phyloP scores from a whole-genome alignment of 192 early-diverging fungal species.

The Coemansia nantahalensis region DNA sequence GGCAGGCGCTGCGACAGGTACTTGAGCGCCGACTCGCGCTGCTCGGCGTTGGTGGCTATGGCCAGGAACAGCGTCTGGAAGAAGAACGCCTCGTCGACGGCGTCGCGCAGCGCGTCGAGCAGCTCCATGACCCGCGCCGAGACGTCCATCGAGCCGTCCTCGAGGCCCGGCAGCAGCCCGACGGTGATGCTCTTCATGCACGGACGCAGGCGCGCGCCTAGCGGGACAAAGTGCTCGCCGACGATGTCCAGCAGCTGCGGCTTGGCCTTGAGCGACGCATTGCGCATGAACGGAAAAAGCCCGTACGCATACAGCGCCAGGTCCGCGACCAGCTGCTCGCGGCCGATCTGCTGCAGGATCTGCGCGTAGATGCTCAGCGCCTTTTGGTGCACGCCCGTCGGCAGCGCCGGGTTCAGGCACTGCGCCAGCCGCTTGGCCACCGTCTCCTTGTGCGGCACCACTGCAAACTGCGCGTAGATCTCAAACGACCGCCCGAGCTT shows the following conservation, averaged over 20 bases:
- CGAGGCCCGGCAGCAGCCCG: slow-evolving; percentile 78
- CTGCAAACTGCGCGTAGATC: slow-evolving; percentile 67
- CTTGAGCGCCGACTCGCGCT: slow-evolving; percentile 71
- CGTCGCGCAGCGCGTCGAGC: slow-evolving; percentile 63
- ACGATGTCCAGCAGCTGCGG: slow-evolving; percentile 79
- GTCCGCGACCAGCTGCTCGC: slow-evolving; percentile 74
- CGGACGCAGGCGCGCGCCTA: slow-evolving; percentile 67
- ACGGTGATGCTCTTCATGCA: slow-evolving; percentile 77
- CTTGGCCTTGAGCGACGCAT: slow-evolving; percentile 79
- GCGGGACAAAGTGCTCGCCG: slow-evolving; percentile 70
- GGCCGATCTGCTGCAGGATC: slow-evolving; percentile 68
- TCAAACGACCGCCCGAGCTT: slow-evolving; percentile 82
- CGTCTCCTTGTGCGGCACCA: slow-evolving; percentile 79
- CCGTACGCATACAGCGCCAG: slow-evolving; percentile 85
- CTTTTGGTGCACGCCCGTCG: slow-evolving; percentile 94
- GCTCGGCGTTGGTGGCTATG: slow-evolving; percentile 65
- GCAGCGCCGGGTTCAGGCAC: slow-evolving; percentile 91
- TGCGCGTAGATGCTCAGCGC: slow-evolving; percentile 82
- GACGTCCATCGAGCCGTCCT: slow-evolving; percentile 86
- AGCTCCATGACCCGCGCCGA: slow-evolving; percentile 68
- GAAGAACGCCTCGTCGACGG: slow-evolving; percentile 74
- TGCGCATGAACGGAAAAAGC: slow-evolving; percentile 86
- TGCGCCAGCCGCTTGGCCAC: slow-evolving; percentile 92
- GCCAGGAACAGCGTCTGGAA: slow-evolving; percentile 81
- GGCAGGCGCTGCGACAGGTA: slow-evolving; percentile 71